phyloP scores from a whole-genome alignment of 2,329 filamentous ascomycete species.

The Talaromyces rugulosus region DNA sequence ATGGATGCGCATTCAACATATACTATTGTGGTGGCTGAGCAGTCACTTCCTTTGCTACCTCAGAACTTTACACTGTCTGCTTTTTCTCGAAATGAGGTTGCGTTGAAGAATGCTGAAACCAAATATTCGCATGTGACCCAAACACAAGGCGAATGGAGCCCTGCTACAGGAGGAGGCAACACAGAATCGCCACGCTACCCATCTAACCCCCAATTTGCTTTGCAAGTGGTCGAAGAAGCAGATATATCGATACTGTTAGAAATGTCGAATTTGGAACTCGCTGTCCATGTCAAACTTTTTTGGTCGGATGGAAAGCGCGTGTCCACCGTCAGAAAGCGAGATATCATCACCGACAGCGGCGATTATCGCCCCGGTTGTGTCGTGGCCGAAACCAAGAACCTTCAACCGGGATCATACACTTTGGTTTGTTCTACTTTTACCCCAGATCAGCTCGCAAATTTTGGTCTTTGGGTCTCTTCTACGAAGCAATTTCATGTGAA shows the following conservation, averaged over 20 bases:
- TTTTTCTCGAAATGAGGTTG: conserved; percentile 64
- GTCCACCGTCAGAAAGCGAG: conserved; percentile 62
- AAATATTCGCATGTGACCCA: conserved; percentile 58
- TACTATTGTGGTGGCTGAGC: conserved; percentile 70
- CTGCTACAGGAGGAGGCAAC: conserved; percentile 78
- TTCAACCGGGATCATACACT: conserved; percentile 75
- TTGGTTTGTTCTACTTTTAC: conserved; percentile 90
- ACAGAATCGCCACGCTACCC: conserved; percentile 70
- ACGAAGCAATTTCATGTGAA: conserved; percentile 51
- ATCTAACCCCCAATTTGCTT: conserved; percentile 80
- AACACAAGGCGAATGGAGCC: conserved; percentile 66
- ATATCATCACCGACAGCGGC: conserved; percentile 78
- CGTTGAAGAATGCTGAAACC: conserved; percentile 59
- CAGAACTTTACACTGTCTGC: conserved; percentile 87
- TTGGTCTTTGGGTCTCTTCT: conserved; percentile 70
- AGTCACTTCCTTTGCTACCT: conserved; percentile 65
- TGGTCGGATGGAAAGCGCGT: conserved; percentile 72
- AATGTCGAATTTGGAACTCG: conserved; percentile 61
- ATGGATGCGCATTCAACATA: conserved; percentile 49
- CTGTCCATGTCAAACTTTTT: conserved; percentile 79
- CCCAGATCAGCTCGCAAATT: conserved; percentile 68
- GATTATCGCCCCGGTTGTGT: conserved; percentile 82
- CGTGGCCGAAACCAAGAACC: conserved; percentile 56
- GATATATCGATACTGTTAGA: conserved; percentile 71
- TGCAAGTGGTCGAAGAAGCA: conserved; percentile 54